Evolutionary conservation across 179 eudicot species (phyloP).

Genomic region (Silene vulgaris): DNA sequence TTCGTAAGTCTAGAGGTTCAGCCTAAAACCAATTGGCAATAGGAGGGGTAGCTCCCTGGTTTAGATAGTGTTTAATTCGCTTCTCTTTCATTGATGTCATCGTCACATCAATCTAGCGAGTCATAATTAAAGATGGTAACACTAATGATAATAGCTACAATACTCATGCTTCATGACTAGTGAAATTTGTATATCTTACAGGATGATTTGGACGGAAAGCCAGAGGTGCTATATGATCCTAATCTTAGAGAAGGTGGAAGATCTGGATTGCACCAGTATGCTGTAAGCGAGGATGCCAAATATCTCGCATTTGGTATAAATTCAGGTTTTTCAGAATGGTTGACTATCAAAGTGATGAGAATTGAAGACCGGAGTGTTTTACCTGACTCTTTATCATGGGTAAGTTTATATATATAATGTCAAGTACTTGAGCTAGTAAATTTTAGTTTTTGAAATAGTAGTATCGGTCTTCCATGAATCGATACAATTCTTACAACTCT

Average conservation of each 20-base stretch:
- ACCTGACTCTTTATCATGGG: conserved; percentile 85
- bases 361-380: conserved; percentile 54
- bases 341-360: conserved; percentile 71
- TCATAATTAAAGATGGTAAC: not conserved
- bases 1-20: too few species aligned
- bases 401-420: conserved; percentile 25
- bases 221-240: conserved; percentile 88
- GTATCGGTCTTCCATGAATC: not conserved
- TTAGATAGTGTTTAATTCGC: too few species aligned
- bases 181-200: conserved; percentile 22
- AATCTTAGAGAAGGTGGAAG: conserved; percentile 88
- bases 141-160: too few species aligned
- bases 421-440: not conserved
- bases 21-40: too few species aligned
- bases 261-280: conserved; percentile 34
- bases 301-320: conserved; percentile 73
- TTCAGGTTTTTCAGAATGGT: conserved; percentile 93
- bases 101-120: too few species aligned
- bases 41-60: too few species aligned
- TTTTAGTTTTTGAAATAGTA: not conserved
- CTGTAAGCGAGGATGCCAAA: conserved; percentile 88
- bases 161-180: not conserved
- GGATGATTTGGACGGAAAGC: conserved; percentile 80
- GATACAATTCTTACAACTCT: not conserved
- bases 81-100: too few species aligned